Evolutionary conservation across 1,284 basidiomycete genomes (phyloP).

Genomic region (Xerocomus nothofagi): DNA sequence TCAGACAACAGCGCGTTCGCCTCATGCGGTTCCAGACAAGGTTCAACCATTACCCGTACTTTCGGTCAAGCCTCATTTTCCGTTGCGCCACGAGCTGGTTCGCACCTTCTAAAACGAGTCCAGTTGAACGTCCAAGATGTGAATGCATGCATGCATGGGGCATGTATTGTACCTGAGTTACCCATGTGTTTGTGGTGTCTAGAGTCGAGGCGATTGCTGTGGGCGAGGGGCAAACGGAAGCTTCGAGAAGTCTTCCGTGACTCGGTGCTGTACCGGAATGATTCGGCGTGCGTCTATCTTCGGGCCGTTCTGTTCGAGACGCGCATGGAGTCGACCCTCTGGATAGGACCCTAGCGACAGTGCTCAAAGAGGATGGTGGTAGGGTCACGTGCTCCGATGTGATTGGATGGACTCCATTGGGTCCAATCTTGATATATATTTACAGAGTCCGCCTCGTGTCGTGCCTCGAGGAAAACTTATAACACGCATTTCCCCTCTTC

Average conservation of each 20-base stretch:
- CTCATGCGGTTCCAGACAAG: constrained; percentile 9
- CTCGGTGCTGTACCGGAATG: neutral
- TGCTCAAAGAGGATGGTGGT: neutral
- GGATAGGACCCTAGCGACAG: neutral
- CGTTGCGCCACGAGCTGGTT: constrained; percentile 3
- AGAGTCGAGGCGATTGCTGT: constrained; percentile 7
- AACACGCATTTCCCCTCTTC: constrained; percentile 6
- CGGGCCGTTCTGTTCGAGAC: neutral
- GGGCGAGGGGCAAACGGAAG: neutral
- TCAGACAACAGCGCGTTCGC: neutral
- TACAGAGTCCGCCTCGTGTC: constrained; percentile 25
- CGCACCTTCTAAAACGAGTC: neutral
- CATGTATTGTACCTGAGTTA: constrained; percentile 7
- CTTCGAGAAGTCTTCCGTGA: neutral
- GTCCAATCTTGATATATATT: constrained; percentile 11
- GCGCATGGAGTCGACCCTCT: neutral
- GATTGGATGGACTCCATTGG: constrained; percentile 25
- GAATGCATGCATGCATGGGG: neutral
- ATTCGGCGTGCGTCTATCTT: neutral
- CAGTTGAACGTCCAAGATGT: neutral
- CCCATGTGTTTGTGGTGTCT: neutral
- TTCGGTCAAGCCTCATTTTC: neutral
- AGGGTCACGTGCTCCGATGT: constrained; percentile 22
- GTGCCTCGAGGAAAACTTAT: constrained; percentile 27
- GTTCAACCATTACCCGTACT: neutral